Percentiles rank a stretch among this genome's conserved stretches.
phyloP scores from a whole-genome alignment of 2,329 filamentous ascomycete species.

The Didymella keratinophila region DNA sequence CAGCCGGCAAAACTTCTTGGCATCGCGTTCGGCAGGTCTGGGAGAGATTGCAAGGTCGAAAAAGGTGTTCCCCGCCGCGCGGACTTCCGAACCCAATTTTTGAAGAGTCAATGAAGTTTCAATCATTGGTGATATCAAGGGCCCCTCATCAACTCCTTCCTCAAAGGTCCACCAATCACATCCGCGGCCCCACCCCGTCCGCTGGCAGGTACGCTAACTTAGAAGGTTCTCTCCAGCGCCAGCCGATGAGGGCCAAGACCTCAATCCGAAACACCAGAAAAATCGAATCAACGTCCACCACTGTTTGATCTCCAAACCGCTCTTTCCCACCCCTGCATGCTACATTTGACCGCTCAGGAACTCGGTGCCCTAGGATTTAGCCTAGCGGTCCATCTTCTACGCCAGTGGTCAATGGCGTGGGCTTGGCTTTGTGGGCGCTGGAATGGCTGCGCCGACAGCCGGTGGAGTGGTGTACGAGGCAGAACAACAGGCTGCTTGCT shows the following conservation, averaged over 20 bases:
- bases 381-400: constrained; percentile 4
- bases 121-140: constrained; percentile 12
- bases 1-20: neutral
- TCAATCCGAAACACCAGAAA: constrained; percentile 21
- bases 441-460: constrained; percentile 10
- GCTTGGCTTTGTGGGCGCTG: constrained; percentile 11
- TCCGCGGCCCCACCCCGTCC: constrained; percentile 3
- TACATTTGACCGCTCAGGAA: constrained; percentile 11
- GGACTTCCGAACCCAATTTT: neutral
- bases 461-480: constrained; percentile 15
- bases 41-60: neutral
- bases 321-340: constrained; percentile 17
- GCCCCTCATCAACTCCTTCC: constrained; percentile 13
- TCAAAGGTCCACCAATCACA: constrained; percentile 6
- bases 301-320: constrained; percentile 19
- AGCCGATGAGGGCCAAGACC: constrained; percentile 9
- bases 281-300: constrained; percentile 16
- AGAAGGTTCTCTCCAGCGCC: constrained; percentile 3
- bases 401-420: constrained; percentile 1
- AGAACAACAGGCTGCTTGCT: constrained; percentile 14
- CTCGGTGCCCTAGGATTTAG: neutral
- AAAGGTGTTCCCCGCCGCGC: neutral
- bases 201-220: constrained; percentile 9
- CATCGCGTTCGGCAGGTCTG: neutral
- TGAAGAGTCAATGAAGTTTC: neutral